Evolutionary conservation across 139 green algal species (phyloP).

Genomic region (Tetradesmus obliquus): DNA sequence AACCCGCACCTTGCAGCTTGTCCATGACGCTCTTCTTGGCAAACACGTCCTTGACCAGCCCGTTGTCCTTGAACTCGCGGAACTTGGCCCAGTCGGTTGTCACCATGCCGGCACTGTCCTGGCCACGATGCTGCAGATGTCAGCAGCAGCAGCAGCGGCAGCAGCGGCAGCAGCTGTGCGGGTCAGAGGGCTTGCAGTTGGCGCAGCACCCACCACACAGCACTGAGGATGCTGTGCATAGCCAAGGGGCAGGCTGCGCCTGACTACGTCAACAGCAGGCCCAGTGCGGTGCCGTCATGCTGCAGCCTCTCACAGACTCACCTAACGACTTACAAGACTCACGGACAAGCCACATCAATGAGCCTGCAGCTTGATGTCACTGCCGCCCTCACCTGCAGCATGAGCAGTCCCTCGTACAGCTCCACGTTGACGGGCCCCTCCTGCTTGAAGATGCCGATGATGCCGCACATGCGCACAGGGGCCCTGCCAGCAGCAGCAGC

Average conservation of each 20-base stretch:
- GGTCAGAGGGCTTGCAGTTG: not conserved
- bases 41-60: conserved; percentile 99
- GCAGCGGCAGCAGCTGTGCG: not conserved
- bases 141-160: not conserved
- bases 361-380: not conserved
- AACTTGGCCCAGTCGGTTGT: conserved; percentile 92
- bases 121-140: conserved; percentile 52
- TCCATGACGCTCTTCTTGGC: conserved; percentile 76
- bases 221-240: no score
- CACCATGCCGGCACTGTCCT: conserved; percentile 89
- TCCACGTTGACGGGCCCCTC: conserved; percentile 85
- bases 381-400: conserved; percentile 75
- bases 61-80: conserved; percentile 95
- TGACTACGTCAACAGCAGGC: no score
- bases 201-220: not conserved
- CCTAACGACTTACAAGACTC: not conserved
- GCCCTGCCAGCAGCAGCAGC: conserved; percentile 41
- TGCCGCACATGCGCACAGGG: conserved; percentile 86
- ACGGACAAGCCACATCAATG: not conserved
- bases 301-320: no score
- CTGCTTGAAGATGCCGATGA: conserved; percentile 94
- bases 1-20: conserved; percentile 76
- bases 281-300: no score
- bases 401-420: conserved; percentile 97
- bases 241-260: no score